These are phyloP conservation scores for Andalucia godoyi DNA, from an alignment of 78 protist genomes.

Conservation along the genomic window DNA sequence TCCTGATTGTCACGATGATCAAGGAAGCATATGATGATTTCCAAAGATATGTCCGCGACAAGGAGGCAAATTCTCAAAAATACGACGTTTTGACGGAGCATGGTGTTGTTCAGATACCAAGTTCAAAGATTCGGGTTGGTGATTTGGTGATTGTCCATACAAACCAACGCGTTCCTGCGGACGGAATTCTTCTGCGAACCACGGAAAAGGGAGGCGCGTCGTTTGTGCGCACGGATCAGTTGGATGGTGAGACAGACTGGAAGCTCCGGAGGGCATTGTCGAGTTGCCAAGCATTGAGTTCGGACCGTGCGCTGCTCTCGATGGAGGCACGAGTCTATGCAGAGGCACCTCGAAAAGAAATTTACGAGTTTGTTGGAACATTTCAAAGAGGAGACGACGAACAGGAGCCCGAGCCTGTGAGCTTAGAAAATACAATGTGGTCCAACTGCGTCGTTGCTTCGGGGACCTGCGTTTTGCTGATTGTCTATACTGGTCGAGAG, in stretches of 20 bases:
- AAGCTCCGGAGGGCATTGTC: conserved; percentile 57
- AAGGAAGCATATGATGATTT: conserved; percentile 88
- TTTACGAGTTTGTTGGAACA: conserved; percentile 71
- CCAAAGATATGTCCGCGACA: conserved; percentile 65
- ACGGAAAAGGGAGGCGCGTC: conserved; percentile 69
- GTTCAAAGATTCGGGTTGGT: conserved; percentile 64
- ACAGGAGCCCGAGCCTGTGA: conserved; percentile 53
- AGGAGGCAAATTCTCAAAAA: conserved; percentile 62
- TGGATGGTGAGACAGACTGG: conserved; percentile 95
- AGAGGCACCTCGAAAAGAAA: conserved; percentile 67
- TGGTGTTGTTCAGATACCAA: conserved; percentile 33
- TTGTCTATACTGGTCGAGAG: conserved; percentile 90
- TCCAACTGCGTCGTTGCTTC: conserved; percentile 85
- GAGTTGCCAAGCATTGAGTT: conserved; percentile 35
- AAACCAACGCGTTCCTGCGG: conserved; percentile 79
- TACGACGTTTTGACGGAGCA: conserved; percentile 39
- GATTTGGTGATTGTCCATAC: conserved; percentile 46
- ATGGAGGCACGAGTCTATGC: conserved; percentile 35
- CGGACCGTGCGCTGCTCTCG: conserved; percentile 22
- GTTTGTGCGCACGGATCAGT: conserved; percentile 85
- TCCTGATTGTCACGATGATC: conserved; percentile 57
- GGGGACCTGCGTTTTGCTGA: conserved; percentile 51
- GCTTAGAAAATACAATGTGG: conserved; percentile 92
- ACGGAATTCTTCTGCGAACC: conserved; percentile 71
- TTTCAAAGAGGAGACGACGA: neutral